Evolutionary conservation across 164 flowering plant species (phyloP).

Genomic region (Berberis vulgaris): DNA sequence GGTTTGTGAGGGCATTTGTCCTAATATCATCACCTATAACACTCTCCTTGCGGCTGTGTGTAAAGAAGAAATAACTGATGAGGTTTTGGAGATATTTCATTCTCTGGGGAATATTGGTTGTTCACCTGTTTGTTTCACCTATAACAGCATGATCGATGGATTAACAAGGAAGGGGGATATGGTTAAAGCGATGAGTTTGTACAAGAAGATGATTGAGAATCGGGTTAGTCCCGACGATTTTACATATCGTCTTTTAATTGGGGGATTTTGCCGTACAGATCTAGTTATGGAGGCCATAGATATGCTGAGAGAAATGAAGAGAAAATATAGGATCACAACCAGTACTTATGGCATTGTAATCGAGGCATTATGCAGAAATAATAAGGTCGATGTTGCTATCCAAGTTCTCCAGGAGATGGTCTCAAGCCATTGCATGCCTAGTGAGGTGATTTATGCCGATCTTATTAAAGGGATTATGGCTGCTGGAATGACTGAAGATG

Average conservation of each 20-base stretch:
- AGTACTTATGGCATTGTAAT: constrained; percentile 35
- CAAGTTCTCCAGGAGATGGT: constrained; percentile 54
- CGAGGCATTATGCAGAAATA: constrained; percentile 41
- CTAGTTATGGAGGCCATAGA: constrained; percentile 64
- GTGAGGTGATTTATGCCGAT: constrained; percentile 23
- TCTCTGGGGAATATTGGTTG: constrained; percentile 43
- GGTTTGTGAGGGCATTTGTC: constrained; percentile 62
- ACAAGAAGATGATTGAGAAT: constrained; percentile 51
- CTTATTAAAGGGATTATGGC: constrained; percentile 42
- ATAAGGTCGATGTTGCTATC: constrained; percentile 54
- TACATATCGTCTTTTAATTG: constrained; percentile 54
- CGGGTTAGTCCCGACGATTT: constrained; percentile 60
- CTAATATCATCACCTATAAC: constrained; percentile 68
- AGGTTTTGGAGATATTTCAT: constrained; percentile 54
- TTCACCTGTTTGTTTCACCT: constrained; percentile 58
- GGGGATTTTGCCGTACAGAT: constrained; percentile 55
- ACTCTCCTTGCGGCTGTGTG: constrained; percentile 57
- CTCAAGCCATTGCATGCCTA: constrained; percentile 32
- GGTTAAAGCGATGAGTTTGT: constrained; percentile 35
- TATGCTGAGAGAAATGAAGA: constrained; percentile 51
- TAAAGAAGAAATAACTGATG: constrained; percentile 47
- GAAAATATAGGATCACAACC: background rate
- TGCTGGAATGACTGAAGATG: constrained; percentile 56
- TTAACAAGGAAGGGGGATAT: constrained; percentile 57
- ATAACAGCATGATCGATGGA: constrained; percentile 67